Conservation (phyloP, 2,329 filamentous ascomycete genomes). For the Ambrosiella beaveri region DNA sequence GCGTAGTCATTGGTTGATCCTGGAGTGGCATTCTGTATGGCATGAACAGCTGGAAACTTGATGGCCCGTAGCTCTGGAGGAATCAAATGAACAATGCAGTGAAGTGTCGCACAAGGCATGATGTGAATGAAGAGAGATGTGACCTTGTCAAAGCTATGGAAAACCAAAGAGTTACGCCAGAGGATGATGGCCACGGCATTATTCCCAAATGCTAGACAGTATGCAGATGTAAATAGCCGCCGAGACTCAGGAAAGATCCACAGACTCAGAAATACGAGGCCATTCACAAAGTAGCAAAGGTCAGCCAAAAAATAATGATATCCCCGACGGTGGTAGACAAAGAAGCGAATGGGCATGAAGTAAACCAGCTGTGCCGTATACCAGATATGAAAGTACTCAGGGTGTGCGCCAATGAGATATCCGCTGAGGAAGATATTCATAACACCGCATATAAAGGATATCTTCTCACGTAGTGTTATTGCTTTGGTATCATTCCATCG, state of each 20-base stretch:
- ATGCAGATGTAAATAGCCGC: constrained; percentile 77
- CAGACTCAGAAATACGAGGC: constrained; percentile 62
- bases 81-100: constrained; percentile 78
- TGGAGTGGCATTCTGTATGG: constrained; percentile 51
- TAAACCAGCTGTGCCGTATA: constrained; percentile 76
- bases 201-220: constrained; percentile 86
- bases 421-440: constrained; percentile 96
- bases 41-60: constrained; percentile 71
- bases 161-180: constrained; percentile 98
- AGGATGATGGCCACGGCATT: constrained; percentile 96
- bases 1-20: constrained; percentile 67
- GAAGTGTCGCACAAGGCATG: constrained; percentile 88
- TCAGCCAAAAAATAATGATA: constrained; percentile 97
- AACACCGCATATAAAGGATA: constrained; percentile 89
- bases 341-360: constrained; percentile 92
- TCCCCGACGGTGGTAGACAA: constrained; percentile 76
- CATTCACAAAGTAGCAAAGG: constrained; percentile 95
- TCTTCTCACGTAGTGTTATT: constrained; percentile 80
- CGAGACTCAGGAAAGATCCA: constrained; percentile 88
- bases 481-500: constrained; percentile 81
- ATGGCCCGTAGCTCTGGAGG: constrained; percentile 44
- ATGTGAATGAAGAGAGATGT: constrained; percentile 98
- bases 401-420: constrained; percentile 74
- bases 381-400: constrained; percentile 81
- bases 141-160: constrained; percentile 96